Evolutionary conservation across 495 filamentous ascomycete species (phyloP).

Genomic region (Hypomontagnella submonticulosa): DNA sequence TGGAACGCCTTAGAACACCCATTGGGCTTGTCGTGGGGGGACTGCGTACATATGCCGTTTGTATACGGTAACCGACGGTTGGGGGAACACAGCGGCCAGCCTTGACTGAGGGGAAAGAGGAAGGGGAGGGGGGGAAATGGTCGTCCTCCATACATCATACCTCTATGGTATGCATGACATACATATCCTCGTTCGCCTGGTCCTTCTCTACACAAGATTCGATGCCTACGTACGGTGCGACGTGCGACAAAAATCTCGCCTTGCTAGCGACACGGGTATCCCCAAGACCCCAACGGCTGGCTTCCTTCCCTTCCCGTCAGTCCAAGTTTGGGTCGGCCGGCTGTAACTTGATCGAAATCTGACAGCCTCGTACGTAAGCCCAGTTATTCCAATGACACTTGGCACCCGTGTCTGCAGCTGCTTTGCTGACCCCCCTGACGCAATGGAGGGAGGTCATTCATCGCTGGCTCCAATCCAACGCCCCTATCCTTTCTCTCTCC

Average conservation of each 20-base stretch:
- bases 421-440: constrained; percentile 7
- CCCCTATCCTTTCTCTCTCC: neutral
- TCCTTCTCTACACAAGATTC: no score
- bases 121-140: neutral
- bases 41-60: constrained; percentile 38
- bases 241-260: neutral
- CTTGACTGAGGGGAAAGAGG: constrained; percentile 11
- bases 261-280: no score
- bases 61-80: constrained; percentile 36
- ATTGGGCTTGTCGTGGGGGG: constrained; percentile 32
- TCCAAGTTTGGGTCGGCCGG: constrained; percentile 31
- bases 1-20: constrained; percentile 38
- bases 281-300: constrained; percentile 13
- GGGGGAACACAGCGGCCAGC: constrained; percentile 35
- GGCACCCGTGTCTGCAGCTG: constrained; percentile 22
- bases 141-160: constrained; percentile 10
- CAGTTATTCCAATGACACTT: constrained; percentile 29
- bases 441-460: neutral
- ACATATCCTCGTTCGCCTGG: constrained; percentile 2
- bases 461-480: constrained; percentile 28
- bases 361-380: constrained; percentile 31
- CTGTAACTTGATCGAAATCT: constrained; percentile 40
- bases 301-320: neutral
- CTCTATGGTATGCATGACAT: constrained; percentile 21
- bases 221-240: no score